Evolutionary conservation across 768 basidiomycete genomes (phyloP).

Genomic region (Kwoniella botswanensis): DNA sequence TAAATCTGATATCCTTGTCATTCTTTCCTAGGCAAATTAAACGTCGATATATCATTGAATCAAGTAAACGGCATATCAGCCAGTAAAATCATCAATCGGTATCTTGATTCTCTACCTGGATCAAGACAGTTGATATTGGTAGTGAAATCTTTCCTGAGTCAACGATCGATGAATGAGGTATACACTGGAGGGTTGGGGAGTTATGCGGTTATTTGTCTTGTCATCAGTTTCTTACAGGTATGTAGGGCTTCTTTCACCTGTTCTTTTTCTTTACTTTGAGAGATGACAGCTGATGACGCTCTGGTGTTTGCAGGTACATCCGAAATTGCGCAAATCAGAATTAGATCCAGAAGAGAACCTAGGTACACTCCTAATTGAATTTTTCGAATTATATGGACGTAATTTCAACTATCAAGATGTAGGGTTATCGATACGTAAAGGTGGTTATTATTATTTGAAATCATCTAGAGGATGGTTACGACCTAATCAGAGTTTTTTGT

Average conservation of each 20-base stretch:
- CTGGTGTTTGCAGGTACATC: conserved; percentile 74
- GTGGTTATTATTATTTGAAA: conserved; percentile 89
- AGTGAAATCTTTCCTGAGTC: conserved; percentile 85
- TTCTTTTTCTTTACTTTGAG: not conserved
- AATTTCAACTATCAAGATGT: conserved; percentile 89
- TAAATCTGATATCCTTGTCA: not conserved
- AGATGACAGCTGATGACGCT: conserved; percentile 5
- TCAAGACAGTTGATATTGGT: conserved; percentile 83
- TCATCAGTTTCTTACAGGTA: conserved; percentile 89
- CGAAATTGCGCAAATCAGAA: conserved; percentile 84
- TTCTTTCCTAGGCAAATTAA: conserved; percentile 66
- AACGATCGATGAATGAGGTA: conserved; percentile 96
- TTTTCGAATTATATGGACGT: conserved; percentile 92
- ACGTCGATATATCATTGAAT: conserved; percentile 93
- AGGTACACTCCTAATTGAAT: conserved; percentile 93
- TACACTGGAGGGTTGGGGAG: conserved; percentile 92
- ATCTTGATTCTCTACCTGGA: conserved; percentile 75
- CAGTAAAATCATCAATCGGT: conserved; percentile 77
- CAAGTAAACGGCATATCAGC: conserved; percentile 82
- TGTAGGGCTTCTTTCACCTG: conserved; percentile 25
- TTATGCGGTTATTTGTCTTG: conserved; percentile 91
- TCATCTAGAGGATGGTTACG: conserved; percentile 76
- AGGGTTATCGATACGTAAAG: conserved; percentile 84
- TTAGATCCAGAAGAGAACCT: conserved; percentile 86
- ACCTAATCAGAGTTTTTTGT: conserved; percentile 61